Base-by-base conservation (phyloP, 1,284 basidiomycete species). In the Anthracocystis setariae region DNA sequence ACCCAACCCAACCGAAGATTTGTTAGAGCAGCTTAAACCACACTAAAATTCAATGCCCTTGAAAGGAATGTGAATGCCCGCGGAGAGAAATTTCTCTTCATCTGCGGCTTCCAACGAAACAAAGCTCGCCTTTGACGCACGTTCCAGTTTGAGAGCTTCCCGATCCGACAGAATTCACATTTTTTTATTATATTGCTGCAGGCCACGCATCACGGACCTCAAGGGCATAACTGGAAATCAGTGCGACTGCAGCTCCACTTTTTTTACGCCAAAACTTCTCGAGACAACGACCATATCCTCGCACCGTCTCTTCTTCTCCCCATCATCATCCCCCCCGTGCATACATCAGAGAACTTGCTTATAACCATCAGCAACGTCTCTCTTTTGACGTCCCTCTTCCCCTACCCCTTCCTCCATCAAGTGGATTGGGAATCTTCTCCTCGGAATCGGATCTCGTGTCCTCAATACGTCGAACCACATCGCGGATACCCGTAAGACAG, bases 91-190 rank as follows among this genome's bases (percentile, higher is more conserved):
- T 29, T 29, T 5, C 29, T n/a, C n/a, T n/a, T n/a, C n/a, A n/a
- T n/a, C n/a, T 37, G 35, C 35, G 35, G 35, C n/a, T 17, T 37
- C 5, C 15, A 20, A 49, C 63, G 48, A 66, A 66, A 56, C 63
- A 66, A 52, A 66, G 51, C 54, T 55, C 52, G 56, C 37, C 15
- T 27, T 60, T 8, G 47, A 52, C 48, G 63, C 63, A 66, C 63
- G 63, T 66, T 66, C 63, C 63, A 66, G 46, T 50, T 65, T 54
- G 44, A 8, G 0, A 37, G 35, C n/a, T 5, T 5, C 35, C 35
- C 42, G 13, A 18, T 10, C 24, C 8, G 23, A 17, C 23, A 9
- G n/a, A n/a, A n/a, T n/a, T n/a, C n/a, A n/a, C n/a, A n/a, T n/a
- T n/a, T n/a, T 46, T 38, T 39, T 47, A 13, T 25, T 9, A 25